Conservation (phyloP, 2,329 filamentous ascomycete genomes). For the Neoscytalidium dimidiatum region DNA sequence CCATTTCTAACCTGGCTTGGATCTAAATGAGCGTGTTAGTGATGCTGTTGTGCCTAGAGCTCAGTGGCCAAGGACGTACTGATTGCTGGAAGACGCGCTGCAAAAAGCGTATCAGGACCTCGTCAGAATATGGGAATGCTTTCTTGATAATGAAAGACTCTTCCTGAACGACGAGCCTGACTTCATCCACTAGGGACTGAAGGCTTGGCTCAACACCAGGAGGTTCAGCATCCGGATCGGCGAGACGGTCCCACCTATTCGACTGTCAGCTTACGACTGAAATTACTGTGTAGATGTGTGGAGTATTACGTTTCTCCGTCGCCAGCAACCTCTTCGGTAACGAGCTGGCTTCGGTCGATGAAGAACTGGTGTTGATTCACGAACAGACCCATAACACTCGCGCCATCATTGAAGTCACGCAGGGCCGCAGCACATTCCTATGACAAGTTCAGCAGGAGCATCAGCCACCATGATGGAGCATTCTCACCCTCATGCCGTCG, state of each 20-base stretch:
- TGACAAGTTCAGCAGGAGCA: background rate
- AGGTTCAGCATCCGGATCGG: conserved; percentile 90
- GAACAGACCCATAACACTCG: conserved; percentile 92
- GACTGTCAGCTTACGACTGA: background rate
- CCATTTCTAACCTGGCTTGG: conserved; percentile 92
- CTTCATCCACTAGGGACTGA: conserved; percentile 90
- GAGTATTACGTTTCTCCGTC: conserved; percentile 60
- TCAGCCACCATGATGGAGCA: background rate
- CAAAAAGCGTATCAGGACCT: conserved; percentile 88
- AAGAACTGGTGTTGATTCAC: conserved; percentile 99
- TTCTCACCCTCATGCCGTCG: conserved; percentile 79
- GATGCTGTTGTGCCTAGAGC: background rate
- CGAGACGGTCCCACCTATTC: conserved; percentile 80
- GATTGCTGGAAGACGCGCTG: conserved; percentile 98
- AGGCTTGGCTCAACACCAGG: conserved; percentile 89
- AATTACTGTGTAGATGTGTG: no score
- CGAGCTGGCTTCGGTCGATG: conserved; percentile 90
- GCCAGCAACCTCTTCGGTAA: conserved; percentile 78
- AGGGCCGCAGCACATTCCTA: conserved; percentile 86
- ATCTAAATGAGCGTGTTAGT: conserved; percentile 48
- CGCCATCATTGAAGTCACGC: conserved; percentile 92
- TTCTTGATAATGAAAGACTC: conserved; percentile 96
- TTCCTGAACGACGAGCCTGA: conserved; percentile 93
- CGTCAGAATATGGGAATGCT: conserved; percentile 94
- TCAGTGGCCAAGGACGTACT: conserved; percentile 15